Evolutionary conservation across 2,329 filamentous ascomycete species (phyloP), one percentile per base, ranked within the genome.

Genomic region (Cladobotryum mycophilum): DNA sequence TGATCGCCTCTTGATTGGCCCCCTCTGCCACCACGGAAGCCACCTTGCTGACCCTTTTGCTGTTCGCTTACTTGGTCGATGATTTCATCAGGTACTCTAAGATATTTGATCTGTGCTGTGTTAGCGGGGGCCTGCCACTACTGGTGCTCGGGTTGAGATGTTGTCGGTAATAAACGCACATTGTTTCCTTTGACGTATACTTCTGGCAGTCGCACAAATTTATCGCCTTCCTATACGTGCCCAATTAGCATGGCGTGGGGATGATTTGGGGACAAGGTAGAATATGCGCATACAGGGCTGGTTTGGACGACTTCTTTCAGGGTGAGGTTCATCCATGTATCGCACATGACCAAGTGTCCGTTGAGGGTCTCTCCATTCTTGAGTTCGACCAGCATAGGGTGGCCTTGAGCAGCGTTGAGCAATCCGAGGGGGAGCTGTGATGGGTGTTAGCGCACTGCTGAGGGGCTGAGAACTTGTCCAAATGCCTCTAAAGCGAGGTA

Each of bases 321-420:
- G 2, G 92, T 97, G 61, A 99, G 76, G 74, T 99, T 99, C 93
- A 99, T 99, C 90, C 93, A 99, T 45, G 92, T 99, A 70, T 99
- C 93, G 82, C 92, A 99, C 70, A 86, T 89, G 69, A 96, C 87
- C 53, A 99, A 78, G 66, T 96, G 90, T 56, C 93, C 93, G 73
- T 97, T 99, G 54, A 99, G 81, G 0, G 93, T 97, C 72, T 99
- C 91, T 73, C 91, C 91, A 65, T 92, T 95, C 78, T 96, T 96
- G 59, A 96, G 86, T 76, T 96, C 91, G 58, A 96, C 91, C 51
- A 96, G 85, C 87, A 96, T 97, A 4, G 93, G 92, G 68, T 96
- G 89, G 79, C 93, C 93, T 76, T 96, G 91, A 58, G 93, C 91
- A 62, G 92, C 92, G 64, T 89, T 97, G 56, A 99, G 80, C 46